Evolutionary conservation across 352 stramenopile species (phyloP).

Genomic region (Pythium sukuiense): DNA sequence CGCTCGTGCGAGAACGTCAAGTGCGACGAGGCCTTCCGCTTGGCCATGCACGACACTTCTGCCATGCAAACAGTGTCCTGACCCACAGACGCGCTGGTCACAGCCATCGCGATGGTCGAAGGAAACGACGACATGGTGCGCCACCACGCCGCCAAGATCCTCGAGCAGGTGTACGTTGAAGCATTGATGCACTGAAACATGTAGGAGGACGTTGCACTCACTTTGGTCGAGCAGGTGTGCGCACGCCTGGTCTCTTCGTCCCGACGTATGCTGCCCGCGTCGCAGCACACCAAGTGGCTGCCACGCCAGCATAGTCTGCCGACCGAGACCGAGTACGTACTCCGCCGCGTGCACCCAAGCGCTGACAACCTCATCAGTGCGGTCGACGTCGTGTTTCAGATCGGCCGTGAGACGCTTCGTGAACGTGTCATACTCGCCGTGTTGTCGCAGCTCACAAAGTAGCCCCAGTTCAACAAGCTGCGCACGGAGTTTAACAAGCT

Average conservation of each 20-base stretch:
- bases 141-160: conserved; percentile 34
- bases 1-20: conserved; percentile 53
- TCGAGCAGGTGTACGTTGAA: conserved; percentile 42
- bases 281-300: conserved; percentile 32
- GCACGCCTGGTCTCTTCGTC: conserved; percentile 16
- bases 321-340: conserved; percentile 31
- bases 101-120: conserved; percentile 33
- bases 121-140: conserved; percentile 7
- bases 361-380: conserved; percentile 58
- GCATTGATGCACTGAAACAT: conserved; percentile 58
- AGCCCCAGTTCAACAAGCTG: conserved; percentile 62
- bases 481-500: conserved; percentile 41
- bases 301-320: conserved; percentile 33
- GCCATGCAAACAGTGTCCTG: conserved; percentile 37
- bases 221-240: conserved; percentile 32
- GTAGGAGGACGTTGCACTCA: conserved; percentile 28
- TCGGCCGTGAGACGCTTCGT: conserved; percentile 39
- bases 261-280: conserved; percentile 15
- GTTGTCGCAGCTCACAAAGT: conserved; percentile 57
- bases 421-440: conserved; percentile 47
- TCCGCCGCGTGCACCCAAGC: conserved; percentile 40
- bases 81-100: conserved; percentile 38
- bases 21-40: conserved; percentile 46
- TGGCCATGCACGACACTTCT: conserved; percentile 38
- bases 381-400: conserved; percentile 51